Evolutionary conservation across 2,329 filamentous ascomycete species (phyloP), one percentile per base, ranked within the genome.

Genomic region (Penicillium sp.): DNA sequence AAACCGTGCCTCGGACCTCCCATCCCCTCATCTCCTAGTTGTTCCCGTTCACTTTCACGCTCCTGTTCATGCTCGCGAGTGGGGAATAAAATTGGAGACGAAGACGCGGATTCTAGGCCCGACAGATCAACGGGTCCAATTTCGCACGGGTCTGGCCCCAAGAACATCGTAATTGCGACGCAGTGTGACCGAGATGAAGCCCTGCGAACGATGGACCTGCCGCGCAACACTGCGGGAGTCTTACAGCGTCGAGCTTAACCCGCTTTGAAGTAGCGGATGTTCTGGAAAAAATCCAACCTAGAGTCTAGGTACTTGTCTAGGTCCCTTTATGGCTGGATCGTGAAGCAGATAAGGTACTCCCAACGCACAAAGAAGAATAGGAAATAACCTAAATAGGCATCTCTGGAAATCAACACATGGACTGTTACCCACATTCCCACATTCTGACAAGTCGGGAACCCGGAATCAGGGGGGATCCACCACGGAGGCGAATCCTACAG

Each of bases 381-480:
- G 21, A 21, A 26, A 26, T 26, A 26, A 41, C 42, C 47, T 9
- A 45, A 50, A 50, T 9, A 44, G 21, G 47, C 13, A 50, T 50
- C 33, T 50, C 34, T 50, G 42, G 47, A 50, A 50, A 18, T 45
- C 21, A 21, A 50, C 47, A 50, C 47, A 50, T 50, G 42, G 39
- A 42, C 9, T 6, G n/a, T 41, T 21, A 39, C 23, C 28, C 26
- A 39, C 38, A 42, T 47, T 51, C 49, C 5, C 5, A 26, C 24
- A 26, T 26, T 26, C 24, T 42, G 33, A 43, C 48, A 49, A 48
- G 39, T 56, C 52, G 43, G 54, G 56, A 60, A 58, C 56, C 49
- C 48, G 55, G 43, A 47, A 51, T 45, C 15, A 38, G 10, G 10
- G 26, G 41, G 42, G 56, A 56, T 59, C 59, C 63, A 57, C 60